Base-by-base conservation (phyloP, 2,329 filamentous ascomycete species). In the Epichloe sibirici region DNA sequence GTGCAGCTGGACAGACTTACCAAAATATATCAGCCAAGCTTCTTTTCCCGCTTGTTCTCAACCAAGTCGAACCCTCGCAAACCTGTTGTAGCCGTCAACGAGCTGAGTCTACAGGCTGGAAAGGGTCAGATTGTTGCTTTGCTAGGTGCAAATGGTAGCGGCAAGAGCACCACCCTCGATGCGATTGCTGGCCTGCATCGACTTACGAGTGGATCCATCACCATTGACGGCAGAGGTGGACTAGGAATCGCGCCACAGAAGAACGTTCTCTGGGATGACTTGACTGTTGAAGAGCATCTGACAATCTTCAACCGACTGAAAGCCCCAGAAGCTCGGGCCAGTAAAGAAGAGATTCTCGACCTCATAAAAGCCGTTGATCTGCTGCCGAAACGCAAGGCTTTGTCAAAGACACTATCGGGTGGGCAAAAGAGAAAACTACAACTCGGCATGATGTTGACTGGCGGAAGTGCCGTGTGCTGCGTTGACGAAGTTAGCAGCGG, bases 371-470 rank as follows among this genome's bases (percentile, higher is more conserved):
- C 82, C 1, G 82, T 93, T 57, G 91, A 95, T 64, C 76, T 96
- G 2, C 77, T 77, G 23, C 75, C 81, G 50, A 96, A 96, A 69
- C 71, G 82, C 42, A 78, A 81, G 38, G 85, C 90, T 0, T 74
- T 76, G 55, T 80, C 89, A 0, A 83, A 82, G 62, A 94, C 88
- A 0, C 73, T 96, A 0, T 95, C 89, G 2, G 90, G 90, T 8
- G 90, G 90, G 0, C 90, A 96, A 66, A 95, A 95, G 70, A 77
- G 90, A 50, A 96, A 96, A 66, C 75, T 95, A 8, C 90, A 96
- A 66, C 75, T 96, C 2, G 90, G 89, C 5, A 91, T 95, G 82
- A 95, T 95, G 89, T 82, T 96, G 59, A 94, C 88, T 3, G 90
- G 91, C 56, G 90, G 89, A 11, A 91, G 86, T 56, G 82, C 82